A percentile compares a stretch with the other conserved stretches of the same genome.
Conservation (phyloP, 1,284 basidiomycete genomes). For the Ganoderma lingzhi region DNA sequence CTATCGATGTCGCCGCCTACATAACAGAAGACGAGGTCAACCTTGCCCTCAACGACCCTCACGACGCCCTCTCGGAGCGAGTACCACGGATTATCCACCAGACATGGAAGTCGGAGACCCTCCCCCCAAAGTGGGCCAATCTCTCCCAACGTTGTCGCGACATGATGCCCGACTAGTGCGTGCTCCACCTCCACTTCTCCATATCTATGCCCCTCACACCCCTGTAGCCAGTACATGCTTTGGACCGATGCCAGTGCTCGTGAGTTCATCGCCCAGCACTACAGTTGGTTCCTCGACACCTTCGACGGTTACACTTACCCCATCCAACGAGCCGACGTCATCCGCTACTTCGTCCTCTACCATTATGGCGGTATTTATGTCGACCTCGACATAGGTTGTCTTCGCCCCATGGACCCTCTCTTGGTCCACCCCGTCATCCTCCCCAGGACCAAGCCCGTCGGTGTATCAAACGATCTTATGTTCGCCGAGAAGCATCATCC, state of each 20-base stretch:
- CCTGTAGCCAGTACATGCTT: conserved; percentile 88
- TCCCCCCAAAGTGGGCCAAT: conserved; percentile 86
- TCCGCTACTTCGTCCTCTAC: conserved; percentile 97
- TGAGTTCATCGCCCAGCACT: conserved; percentile 89
- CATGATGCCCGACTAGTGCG: conserved; percentile 96
- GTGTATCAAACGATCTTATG: conserved; percentile 98
- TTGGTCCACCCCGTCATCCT: conserved; percentile 91
- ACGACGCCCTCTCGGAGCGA: conserved; percentile 65
- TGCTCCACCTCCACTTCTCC: conserved; percentile 33
- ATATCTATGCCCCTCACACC: conserved; percentile 25
- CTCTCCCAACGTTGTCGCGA: conserved; percentile 84
- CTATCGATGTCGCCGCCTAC: conserved; percentile 82
- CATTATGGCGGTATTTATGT: conserved; percentile 96
- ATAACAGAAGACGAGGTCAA: conserved; percentile 84
- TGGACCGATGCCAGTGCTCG: conserved; percentile 96
- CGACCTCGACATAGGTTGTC: conserved; percentile 97
- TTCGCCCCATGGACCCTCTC: conserved; percentile 89
- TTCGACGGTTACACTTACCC: conserved; percentile 93
- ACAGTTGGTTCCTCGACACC: conserved; percentile 92
- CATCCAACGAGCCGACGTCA: conserved; percentile 97
- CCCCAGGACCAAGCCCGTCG: conserved; percentile 95
- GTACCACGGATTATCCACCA: conserved; percentile 97
- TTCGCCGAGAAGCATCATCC: conserved; percentile 88
- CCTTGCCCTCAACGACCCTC: conserved; percentile 62
- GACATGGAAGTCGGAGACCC: conserved; percentile 94